Base-by-base conservation (phyloP, 305 asterid genomes). In the Stenogyne calaminthoides region DNA sequence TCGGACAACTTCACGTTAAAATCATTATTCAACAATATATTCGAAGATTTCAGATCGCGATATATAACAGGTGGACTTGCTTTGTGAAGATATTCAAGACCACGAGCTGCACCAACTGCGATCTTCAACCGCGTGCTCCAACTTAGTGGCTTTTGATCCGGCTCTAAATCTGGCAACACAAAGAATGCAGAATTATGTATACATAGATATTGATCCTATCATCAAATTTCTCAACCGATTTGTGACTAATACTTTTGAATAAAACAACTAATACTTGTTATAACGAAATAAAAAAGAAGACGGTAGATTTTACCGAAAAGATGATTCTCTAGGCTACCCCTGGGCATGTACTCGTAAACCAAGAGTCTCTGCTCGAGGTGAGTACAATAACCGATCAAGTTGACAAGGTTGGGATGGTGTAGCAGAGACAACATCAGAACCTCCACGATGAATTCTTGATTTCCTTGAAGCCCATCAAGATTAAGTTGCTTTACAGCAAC, bases 21-120 rank as follows among this genome's bases (percentile, higher is more conserved):
- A n/a, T 88, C 88, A 7, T 71, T 77, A 80, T 93, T 96, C 78
- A 91, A 66, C 73, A 93, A 77, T 76, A 93, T 84, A 82, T 91
- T 91, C 3, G 98, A 93, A 29, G 96, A 93, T 69, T 93, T 93
- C 78, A 91, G 80, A 73, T 93, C 98, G 0, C 97, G 96, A 72
- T 93, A 93, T 18, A 91, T 91, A 59, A 93, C 93, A 0, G 98
- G 97, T 14, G 98, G 98, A 73, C 86, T 88, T 14, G 98, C 97
- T 42, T 78, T 55, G 76, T 93, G 98, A 12, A 93, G 96, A 73
- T 83, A 93, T 44, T 91, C 90, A 8, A 91, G 93, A 27, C 98
- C 98, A 47, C 79, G 96, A 51, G 97, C 97, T 27, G 98, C 90
- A 49, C 96, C 96, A 32, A 76, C 74, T 3, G 97, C 97, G 44